Evolutionary conservation across 2,329 filamentous ascomycete genomes (phyloP), one percentile per base, ranked within the genome.

Genomic region (Aspergillus pseudoviridinutans): DNA sequence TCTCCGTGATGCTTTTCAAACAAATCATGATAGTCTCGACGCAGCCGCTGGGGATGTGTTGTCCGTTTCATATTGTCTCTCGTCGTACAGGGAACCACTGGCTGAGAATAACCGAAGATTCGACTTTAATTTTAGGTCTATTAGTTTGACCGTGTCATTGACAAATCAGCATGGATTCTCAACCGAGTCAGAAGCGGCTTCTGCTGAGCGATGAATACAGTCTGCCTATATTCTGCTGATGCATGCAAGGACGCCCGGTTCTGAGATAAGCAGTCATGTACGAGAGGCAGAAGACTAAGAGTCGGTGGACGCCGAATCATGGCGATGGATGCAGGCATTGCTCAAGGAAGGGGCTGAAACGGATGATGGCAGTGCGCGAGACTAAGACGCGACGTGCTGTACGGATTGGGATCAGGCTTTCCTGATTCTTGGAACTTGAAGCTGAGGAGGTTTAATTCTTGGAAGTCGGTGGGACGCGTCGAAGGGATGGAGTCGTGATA

Each of bases 391-490:
- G 47, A 60, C 42, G 35, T 56, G 55, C 54, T 56, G 53, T 58
- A 57, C 41, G 42, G 35, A 20, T 46, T 60, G 56, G 22, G 20
- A 14, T 27, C 24, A 51, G 14, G 3, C 14, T 38, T 35, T 38
- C 14, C 14, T 38, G 14, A 3, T 17, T 6, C 32, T 38, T 38
- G 32, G 32, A 38, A 38, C 14, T 17, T 38, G 32, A 38, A 38
- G 32, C 5, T 17, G 14, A 32, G 29, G 29, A 35, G 32, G 32
- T 17, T 5, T 38, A 7, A 38, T 38, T 38, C 32, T 6, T 38
- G 32, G 14, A 17, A 17, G 14, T 55, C 51, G 49, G 53, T 38
- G 9, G 46, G 55, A 62, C 64, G 65, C 64, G 65, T 65, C 64
- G 55, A 50, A 66, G 64, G 64, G 64, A 64, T 61, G 49, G 35